phyloP scores from a whole-genome alignment of 2,329 filamentous ascomycete species.

The Conoideocrella luteorostrata region DNA sequence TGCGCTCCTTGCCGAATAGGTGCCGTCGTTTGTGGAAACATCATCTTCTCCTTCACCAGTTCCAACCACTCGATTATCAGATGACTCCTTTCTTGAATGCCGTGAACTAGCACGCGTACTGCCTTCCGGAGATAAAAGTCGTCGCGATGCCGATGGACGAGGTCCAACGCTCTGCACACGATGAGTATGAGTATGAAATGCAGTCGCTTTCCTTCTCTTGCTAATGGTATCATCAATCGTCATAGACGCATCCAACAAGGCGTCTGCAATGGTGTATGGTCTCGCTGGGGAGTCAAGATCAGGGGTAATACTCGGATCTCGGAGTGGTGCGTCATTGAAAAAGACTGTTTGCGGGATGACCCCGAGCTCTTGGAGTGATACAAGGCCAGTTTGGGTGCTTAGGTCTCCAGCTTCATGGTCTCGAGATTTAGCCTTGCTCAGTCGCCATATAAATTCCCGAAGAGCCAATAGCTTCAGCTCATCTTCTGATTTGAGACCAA shows the following conservation, averaged over 20 bases:
- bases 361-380: constrained; percentile 67
- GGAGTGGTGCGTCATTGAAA: constrained; percentile 70
- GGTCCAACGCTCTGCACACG: constrained; percentile 33
- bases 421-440: constrained; percentile 64
- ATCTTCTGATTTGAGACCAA: constrained; percentile 76
- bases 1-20: constrained; percentile 36
- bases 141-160: constrained; percentile 17
- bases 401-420: constrained; percentile 32
- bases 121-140: constrained; percentile 24
- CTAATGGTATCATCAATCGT: constrained; percentile 67
- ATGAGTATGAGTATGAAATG: constrained; percentile 43
- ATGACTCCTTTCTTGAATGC: constrained; percentile 31
- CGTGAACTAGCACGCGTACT: constrained; percentile 26
- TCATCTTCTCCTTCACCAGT: constrained; percentile 24
- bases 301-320: constrained; percentile 27
- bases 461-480: constrained; percentile 84
- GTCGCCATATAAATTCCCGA: constrained; percentile 84
- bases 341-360: constrained; percentile 85
- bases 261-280: constrained; percentile 80
- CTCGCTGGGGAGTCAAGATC: constrained; percentile 27
- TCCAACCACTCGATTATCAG: constrained; percentile 19
- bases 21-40: constrained; percentile 30
- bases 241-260: constrained; percentile 84
- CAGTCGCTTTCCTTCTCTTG: constrained; percentile 44
- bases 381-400: constrained; percentile 36